Conservation (phyloP, 805 yeast genomes). For the Wickerhamiella galacta region DNA sequence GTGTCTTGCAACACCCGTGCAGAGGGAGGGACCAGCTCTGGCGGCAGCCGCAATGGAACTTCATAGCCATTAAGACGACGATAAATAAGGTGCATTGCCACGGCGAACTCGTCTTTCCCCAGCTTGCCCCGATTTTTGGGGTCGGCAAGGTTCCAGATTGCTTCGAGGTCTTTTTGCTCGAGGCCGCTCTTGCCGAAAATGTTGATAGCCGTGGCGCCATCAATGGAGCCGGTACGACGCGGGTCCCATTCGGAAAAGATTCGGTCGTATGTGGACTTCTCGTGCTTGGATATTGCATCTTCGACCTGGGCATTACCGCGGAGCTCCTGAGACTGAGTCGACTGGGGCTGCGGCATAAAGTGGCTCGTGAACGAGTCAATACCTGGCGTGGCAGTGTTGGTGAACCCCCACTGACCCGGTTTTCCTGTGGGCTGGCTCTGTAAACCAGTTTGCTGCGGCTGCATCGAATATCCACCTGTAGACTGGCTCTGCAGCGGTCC, state of each 20-base stretch:
- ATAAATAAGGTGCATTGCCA: slow-evolving; percentile 94
- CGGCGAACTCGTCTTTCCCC: slow-evolving; percentile 80
- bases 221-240: slow-evolving; percentile 45
- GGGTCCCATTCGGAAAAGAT: slow-evolving; percentile 82
- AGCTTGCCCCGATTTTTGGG: slow-evolving; percentile 66
- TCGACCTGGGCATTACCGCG: slow-evolving; percentile 39
- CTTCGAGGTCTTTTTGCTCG: slow-evolving; percentile 67
- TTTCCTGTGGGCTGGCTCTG: slow-evolving; percentile 37
- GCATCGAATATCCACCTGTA: slow-evolving; percentile 16
- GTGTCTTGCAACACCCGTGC: slow-evolving; percentile 56
- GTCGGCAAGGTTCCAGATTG: slow-evolving; percentile 83
- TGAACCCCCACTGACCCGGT: slow-evolving; percentile 74
- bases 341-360: slow-evolving; percentile 36
- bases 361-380: slow-evolving; percentile 47
- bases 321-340: slow-evolving; percentile 7
- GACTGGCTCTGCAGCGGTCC: slow-evolving; percentile 14
- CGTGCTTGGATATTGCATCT: slow-evolving; percentile 77
- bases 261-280: slow-evolving; percentile 69
- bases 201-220: slow-evolving; percentile 67
- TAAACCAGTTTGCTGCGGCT: slow-evolving; percentile 19
- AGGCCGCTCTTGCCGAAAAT: slow-evolving; percentile 87
- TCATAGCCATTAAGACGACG: slow-evolving; percentile 76
- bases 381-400: slow-evolving; percentile 56
- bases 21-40: slow-evolving; percentile 80
- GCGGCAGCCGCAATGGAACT: slow-evolving; percentile 70